Evolutionary conservation across 148 eudicot genomes (phyloP).

Genomic region (Beta vulgaris): DNA sequence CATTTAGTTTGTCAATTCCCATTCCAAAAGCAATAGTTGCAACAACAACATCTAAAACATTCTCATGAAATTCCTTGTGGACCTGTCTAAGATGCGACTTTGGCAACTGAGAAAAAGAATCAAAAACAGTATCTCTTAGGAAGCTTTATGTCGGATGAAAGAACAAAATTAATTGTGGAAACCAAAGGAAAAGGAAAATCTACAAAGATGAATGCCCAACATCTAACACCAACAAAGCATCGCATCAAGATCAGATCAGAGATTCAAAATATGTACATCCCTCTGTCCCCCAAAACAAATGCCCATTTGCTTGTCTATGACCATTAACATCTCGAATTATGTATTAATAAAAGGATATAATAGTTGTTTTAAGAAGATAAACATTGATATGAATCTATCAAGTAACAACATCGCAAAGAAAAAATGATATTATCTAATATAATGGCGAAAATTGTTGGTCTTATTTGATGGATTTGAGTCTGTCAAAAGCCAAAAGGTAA

Average conservation of each 20-base stretch:
- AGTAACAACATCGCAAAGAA: too few species aligned
- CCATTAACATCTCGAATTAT: too few species aligned
- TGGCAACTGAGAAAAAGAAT: slow-evolving; percentile 49
- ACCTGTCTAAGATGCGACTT: slow-evolving; percentile 80
- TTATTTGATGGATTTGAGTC: too few species aligned
- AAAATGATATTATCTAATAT: too few species aligned
- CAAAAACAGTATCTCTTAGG: not conserved
- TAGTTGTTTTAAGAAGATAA: too few species aligned
- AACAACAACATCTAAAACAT: slow-evolving; percentile 67
- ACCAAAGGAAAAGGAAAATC: not conserved
- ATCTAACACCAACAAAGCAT: not conserved
- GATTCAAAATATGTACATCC: too few species aligned
- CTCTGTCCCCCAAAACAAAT: too few species aligned
- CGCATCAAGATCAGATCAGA: not conserved
- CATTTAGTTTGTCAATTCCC: slow-evolving; percentile 90
- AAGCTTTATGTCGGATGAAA: slow-evolving; percentile 2
- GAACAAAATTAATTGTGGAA: not conserved
- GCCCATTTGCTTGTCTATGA: too few species aligned
- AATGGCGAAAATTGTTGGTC: too few species aligned
- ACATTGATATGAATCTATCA: too few species aligned
- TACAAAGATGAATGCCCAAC: not conserved
- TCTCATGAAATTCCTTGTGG: slow-evolving; percentile 79
- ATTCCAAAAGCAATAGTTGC: slow-evolving; percentile 96
- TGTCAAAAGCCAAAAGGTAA: too few species aligned
- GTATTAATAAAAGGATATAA: too few species aligned